A percentile compares a stretch with the other conserved stretches of the same genome.
Conservation (phyloP, 345 rosid genomes). For the Corymbia maculata region DNA sequence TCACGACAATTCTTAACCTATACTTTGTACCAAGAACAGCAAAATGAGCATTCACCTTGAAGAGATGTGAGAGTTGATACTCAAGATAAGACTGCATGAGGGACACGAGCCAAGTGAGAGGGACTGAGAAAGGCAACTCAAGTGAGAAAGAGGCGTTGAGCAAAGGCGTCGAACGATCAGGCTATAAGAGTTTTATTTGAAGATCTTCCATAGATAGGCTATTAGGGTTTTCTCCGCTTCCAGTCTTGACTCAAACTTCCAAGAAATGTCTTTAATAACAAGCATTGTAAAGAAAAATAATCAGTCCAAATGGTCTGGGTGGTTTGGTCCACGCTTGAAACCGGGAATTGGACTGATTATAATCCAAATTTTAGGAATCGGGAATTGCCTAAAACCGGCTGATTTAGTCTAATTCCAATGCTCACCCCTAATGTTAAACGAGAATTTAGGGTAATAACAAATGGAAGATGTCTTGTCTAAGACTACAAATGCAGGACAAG, state of each 20-base stretch:
- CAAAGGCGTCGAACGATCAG: not conserved
- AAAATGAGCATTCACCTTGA: not conserved
- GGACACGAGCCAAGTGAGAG: not conserved
- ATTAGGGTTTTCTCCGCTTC: not conserved
- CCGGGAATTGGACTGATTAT: too few relatives aligned
- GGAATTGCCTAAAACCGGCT: not conserved
- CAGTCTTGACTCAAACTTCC: not conserved
- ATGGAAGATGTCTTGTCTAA: not conserved
- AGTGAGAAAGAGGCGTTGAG: not conserved
- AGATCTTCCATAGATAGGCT: not conserved
- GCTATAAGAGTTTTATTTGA: not conserved
- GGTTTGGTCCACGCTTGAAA: not conserved
- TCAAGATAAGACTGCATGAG: not conserved
- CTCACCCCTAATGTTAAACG: not conserved
- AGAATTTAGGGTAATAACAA: not conserved
- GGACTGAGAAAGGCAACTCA: not conserved
- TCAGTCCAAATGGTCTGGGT: too few relatives aligned
- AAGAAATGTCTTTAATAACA: not conserved
- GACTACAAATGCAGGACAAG: not conserved
- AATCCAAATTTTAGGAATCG: not conserved
- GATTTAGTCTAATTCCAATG: not conserved
- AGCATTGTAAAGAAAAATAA: not conserved
- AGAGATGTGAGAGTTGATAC: not conserved
- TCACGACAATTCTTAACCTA: not conserved
- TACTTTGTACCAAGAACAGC: not conserved